phyloP scores from a whole-genome alignment of 768 basidiomycete species.

The Boletus rubropictus region DNA sequence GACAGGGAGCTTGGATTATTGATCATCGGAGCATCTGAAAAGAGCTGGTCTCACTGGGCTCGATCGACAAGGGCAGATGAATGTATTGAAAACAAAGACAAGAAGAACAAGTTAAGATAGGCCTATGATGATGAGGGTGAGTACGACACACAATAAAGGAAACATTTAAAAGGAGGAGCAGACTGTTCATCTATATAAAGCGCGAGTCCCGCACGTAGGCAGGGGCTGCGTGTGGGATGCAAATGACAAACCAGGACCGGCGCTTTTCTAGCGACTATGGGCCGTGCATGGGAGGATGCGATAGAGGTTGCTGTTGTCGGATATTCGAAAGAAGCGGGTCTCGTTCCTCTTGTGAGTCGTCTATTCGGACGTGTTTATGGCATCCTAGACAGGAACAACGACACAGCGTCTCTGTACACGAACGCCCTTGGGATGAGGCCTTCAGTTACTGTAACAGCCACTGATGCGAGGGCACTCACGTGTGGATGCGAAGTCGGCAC shows the following conservation, averaged over 20 bases:
- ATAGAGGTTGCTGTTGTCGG: constrained; percentile 19
- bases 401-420: constrained; percentile 25
- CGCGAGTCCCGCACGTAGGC: not conserved
- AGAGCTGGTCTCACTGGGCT: not conserved
- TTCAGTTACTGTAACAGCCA: not conserved
- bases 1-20: too few species aligned
- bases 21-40: not conserved
- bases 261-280: not conserved
- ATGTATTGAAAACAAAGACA: not conserved
- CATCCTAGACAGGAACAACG: constrained; percentile 14
- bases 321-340: constrained; percentile 18
- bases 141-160: not conserved
- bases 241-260: not conserved
- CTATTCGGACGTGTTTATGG: not conserved
- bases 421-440: constrained; percentile 10
- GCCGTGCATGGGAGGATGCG: constrained; percentile 24
- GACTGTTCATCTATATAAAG: not conserved
- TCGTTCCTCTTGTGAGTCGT: constrained; percentile 16
- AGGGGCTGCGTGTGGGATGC: not conserved
- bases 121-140: too few species aligned
- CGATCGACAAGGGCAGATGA: not conserved
- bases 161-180: too few species aligned
- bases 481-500: constrained; percentile 19
- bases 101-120: not conserved
- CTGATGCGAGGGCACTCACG: constrained; percentile 10